These are phyloP conservation scores for Linanthus parryae DNA, from an alignment of 148 eudicot genomes.

Conservation along the genomic window DNA sequence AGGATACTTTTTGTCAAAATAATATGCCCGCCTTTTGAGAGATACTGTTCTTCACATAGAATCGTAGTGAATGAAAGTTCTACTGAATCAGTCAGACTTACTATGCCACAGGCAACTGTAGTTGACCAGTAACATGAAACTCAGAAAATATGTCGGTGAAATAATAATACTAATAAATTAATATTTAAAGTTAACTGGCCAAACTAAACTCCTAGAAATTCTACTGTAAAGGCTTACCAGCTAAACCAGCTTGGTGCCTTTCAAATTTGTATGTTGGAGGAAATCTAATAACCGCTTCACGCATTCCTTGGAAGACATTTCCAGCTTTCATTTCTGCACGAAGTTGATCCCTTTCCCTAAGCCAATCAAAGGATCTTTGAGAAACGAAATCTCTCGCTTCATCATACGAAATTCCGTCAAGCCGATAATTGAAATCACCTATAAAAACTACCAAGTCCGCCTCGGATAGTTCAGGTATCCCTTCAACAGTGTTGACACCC, in stretches of 20 bases:
- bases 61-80: too few relatives aligned
- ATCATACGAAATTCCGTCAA: conserved; percentile 92
- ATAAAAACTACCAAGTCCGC: conserved; percentile 94
- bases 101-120: background rate
- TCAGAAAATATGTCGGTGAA: background rate
- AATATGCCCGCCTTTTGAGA: too few relatives aligned
- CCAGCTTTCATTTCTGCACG: conserved; percentile 88
- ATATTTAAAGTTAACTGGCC: background rate
- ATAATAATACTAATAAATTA: background rate
- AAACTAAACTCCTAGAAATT: background rate
- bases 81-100: background rate
- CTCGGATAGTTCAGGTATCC: conserved; percentile 79
- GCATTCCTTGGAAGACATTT: conserved; percentile 96
- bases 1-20: too few relatives aligned
- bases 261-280: conserved; percentile 98
- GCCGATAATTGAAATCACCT: conserved; percentile 95
- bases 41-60: too few relatives aligned
- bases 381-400: conserved; percentile 97
- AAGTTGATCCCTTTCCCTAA: conserved; percentile 87
- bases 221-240: conserved; percentile 41
- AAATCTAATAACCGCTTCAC: conserved; percentile 76
- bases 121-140: background rate
- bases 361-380: conserved; percentile 97
- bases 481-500: conserved; percentile 45
- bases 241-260: conserved; percentile 79